phyloP scores from a whole-genome alignment of 768 basidiomycete species.

The Boletus rubroflammeus region DNA sequence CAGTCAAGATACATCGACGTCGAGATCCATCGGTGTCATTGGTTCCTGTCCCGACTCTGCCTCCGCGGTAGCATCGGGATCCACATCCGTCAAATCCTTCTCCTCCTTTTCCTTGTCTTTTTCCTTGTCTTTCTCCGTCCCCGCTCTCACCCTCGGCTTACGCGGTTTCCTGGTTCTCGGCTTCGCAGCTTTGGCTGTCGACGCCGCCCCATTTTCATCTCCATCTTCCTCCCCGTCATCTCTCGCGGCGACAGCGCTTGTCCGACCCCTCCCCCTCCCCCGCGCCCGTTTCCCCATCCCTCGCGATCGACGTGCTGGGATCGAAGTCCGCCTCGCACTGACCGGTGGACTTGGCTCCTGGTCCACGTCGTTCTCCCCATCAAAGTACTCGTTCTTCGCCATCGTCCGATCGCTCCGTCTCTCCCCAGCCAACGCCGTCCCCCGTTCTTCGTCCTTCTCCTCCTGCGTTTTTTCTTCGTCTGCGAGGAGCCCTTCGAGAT shows the following conservation, averaged over 20 bases:
- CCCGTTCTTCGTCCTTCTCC: constrained; percentile 69
- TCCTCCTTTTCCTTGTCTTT: constrained; percentile 20
- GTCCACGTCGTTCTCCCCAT: constrained; percentile 69
- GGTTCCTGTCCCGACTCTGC: constrained; percentile 34
- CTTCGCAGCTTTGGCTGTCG: constrained; percentile 29
- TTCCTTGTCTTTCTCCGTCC: constrained; percentile 21
- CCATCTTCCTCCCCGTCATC: constrained; percentile 39
- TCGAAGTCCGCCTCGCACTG: constrained; percentile 14
- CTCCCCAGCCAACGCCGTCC: constrained; percentile 50
- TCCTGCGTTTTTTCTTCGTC: constrained; percentile 67
- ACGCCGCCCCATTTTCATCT: constrained; percentile 28
- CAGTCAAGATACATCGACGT: constrained; percentile 40
- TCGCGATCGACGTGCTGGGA: constrained; percentile 18
- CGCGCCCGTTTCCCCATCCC: constrained; percentile 28
- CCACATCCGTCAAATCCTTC: constrained; percentile 32
- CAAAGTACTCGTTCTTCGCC: constrained; percentile 68
- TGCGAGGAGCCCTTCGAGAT: constrained; percentile 72
- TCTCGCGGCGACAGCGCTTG: constrained; percentile 21
- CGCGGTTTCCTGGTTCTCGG: constrained; percentile 31
- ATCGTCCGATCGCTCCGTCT: constrained; percentile 48
- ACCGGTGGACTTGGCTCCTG: constrained; percentile 36
- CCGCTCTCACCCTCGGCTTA: constrained; percentile 20
- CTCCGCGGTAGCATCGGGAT: constrained; percentile 25
- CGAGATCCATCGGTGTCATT: constrained; percentile 36
- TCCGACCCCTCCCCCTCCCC: constrained; percentile 34